Percentiles rank a stretch among this genome's conserved stretches.
phyloP scores from a whole-genome alignment of 176 grass and related monocot genomes.

The Ensete glaucum region DNA sequence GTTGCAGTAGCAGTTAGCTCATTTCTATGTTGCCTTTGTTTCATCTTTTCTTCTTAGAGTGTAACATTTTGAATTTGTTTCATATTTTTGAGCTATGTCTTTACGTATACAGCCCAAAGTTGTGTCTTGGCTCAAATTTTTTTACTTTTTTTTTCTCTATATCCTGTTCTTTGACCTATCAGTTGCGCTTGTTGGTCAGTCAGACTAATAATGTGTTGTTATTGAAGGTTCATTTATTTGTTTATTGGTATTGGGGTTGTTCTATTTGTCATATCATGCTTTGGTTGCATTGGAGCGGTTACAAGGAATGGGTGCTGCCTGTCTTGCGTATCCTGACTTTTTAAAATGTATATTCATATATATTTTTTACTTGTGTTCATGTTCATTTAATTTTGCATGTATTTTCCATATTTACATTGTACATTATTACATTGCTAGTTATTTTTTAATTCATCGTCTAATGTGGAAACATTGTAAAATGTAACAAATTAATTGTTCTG shows the following conservation, averaged over 20 bases:
- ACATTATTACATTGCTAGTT: too few relatives aligned
- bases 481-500: too few relatives aligned
- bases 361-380: neutral
- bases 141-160: neutral
- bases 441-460: too few relatives aligned
- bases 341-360: neutral
- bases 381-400: neutral
- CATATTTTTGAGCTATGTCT: too few relatives aligned
- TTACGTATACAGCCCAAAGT: neutral
- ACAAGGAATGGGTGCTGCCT: slow-evolving; percentile 2
- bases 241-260: neutral
- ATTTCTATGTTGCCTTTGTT: too few relatives aligned
- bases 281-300: slow-evolving; percentile 1
- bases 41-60: too few relatives aligned
- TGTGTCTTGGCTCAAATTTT: neutral
- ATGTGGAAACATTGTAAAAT: too few relatives aligned
- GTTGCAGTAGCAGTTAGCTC: too few relatives aligned
- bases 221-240: slow-evolving; percentile 7
- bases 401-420: too few relatives aligned
- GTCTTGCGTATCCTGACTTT: neutral
- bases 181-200: too few relatives aligned
- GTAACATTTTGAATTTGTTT: too few relatives aligned
- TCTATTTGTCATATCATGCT: neutral
- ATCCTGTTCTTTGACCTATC: neutral
- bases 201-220: neutral